Conservation (phyloP, 306 rosid species). For the Sechiopsis laciniata region DNA sequence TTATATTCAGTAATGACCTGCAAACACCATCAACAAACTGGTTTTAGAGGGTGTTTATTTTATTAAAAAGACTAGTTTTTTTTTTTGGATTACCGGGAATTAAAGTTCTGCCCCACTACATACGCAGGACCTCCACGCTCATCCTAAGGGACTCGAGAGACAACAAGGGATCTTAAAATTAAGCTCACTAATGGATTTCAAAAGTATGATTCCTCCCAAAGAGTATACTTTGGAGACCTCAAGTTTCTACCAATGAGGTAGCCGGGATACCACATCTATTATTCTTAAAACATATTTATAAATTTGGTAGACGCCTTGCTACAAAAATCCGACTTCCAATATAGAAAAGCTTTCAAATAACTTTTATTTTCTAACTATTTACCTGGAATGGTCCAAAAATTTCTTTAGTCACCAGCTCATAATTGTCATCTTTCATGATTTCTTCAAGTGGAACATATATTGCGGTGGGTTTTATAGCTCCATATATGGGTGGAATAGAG, state of each 20-base stretch:
- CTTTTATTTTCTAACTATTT: slow-evolving; percentile 14
- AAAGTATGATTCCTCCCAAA: too few species aligned
- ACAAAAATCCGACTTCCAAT: background rate
- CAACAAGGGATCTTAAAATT: too few species aligned
- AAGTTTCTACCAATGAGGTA: too few species aligned
- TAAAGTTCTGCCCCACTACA: too few species aligned
- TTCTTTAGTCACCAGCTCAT: slow-evolving; percentile 79
- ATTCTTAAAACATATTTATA: background rate
- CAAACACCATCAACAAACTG: slow-evolving; percentile 10
- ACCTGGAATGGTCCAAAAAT: slow-evolving; percentile 97
- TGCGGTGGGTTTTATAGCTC: slow-evolving; percentile 81
- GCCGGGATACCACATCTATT: background rate
- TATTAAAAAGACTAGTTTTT: background rate
- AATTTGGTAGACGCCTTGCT: background rate
- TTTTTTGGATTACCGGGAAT: too few species aligned
- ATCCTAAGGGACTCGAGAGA: too few species aligned
- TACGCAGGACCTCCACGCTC: too few species aligned
- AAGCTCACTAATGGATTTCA: too few species aligned
- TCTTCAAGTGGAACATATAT: slow-evolving; percentile 82
- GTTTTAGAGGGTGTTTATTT: background rate
- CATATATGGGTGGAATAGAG: slow-evolving; percentile 71
- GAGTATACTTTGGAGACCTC: too few species aligned
- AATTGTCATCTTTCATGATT: slow-evolving; percentile 61
- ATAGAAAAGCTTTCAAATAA: background rate
- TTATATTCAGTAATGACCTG: slow-evolving; percentile 76